Percentiles rank a stretch among this genome's conserved stretches.
Evolutionary conservation across 257 asterid genomes (phyloP).

Genomic region (Solanum dulcamara): DNA sequence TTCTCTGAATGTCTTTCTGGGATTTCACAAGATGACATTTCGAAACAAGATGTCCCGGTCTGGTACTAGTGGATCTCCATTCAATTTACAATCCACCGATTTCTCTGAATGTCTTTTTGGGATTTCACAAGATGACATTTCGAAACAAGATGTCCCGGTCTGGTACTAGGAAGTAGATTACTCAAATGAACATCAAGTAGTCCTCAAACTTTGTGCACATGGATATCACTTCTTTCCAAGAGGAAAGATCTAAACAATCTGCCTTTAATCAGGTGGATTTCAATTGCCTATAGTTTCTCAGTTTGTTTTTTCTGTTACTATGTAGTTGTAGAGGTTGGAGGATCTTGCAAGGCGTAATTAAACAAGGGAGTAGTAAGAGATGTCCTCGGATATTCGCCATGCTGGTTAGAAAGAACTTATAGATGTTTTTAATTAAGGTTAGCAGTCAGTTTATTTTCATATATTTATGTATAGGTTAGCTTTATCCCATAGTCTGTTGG

Average conservation of each 20-base stretch:
- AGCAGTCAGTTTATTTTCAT: background rate
- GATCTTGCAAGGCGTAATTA: background rate
- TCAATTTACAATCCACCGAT: slow-evolving; percentile 19
- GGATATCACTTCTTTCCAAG: background rate
- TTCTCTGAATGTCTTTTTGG: slow-evolving; percentile 16
- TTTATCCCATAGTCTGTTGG: background rate
- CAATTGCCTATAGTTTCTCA: background rate
- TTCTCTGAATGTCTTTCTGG: slow-evolving; percentile 17
- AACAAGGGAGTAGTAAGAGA: background rate
- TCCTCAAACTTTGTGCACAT: background rate
- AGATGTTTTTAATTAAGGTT: background rate
- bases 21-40: background rate
- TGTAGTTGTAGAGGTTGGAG: background rate
- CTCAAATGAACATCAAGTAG: background rate
- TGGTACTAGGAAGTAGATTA: slow-evolving; percentile 18
- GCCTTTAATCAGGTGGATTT: background rate
- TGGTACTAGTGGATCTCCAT: slow-evolving; percentile 38
- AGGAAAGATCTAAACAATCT: background rate
- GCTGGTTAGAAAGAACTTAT: slow-evolving; percentile 6
- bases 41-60: slow-evolving; percentile 26
- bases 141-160: slow-evolving; percentile 26
- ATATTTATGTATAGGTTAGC: background rate
- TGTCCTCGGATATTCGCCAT: background rate
- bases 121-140: background rate
- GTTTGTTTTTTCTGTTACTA: background rate